These are phyloP conservation scores for Kodamaea anthophila DNA, from an alignment of 1,139 yeast species.

Conservation along the genomic window DNA sequence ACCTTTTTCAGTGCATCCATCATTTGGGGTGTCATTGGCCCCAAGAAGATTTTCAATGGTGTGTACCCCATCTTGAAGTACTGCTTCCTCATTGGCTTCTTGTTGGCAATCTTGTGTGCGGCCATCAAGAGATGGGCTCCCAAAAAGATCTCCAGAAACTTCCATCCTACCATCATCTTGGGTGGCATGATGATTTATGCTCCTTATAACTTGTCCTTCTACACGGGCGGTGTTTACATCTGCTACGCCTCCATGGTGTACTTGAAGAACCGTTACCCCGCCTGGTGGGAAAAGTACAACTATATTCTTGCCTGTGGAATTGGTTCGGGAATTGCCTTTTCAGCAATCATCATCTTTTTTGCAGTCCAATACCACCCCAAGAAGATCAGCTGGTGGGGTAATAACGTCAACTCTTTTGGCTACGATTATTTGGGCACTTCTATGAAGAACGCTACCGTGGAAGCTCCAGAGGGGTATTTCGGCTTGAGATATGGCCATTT, in stretches of 20 bases:
- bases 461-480: constrained; percentile 14
- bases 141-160: constrained; percentile 8
- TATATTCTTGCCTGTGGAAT: constrained; percentile 14
- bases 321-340: constrained; percentile 16
- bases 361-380: constrained; percentile 14
- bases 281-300: constrained; percentile 18
- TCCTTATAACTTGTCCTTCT: constrained; percentile 13
- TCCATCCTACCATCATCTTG: constrained; percentile 16
- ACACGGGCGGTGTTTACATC: constrained; percentile 13
- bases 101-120: constrained; percentile 24
- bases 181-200: constrained; percentile 15
- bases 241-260: constrained; percentile 13
- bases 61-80: constrained; percentile 29
- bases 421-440: constrained; percentile 8
- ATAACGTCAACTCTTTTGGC: constrained; percentile 11
- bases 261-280: constrained; percentile 11
- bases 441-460: constrained; percentile 9
- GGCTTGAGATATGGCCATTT: constrained; percentile 13
- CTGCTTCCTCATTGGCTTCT: constrained; percentile 28
- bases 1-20: constrained; percentile 28
- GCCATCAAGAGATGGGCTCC: constrained; percentile 20
- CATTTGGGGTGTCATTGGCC: constrained; percentile 35
- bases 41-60: constrained; percentile 27
- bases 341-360: constrained; percentile 15
- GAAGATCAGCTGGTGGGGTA: constrained; percentile 16